phyloP scores from a whole-genome alignment of 192 early-diverging fungal genomes.

The Coemansia sp. region DNA sequence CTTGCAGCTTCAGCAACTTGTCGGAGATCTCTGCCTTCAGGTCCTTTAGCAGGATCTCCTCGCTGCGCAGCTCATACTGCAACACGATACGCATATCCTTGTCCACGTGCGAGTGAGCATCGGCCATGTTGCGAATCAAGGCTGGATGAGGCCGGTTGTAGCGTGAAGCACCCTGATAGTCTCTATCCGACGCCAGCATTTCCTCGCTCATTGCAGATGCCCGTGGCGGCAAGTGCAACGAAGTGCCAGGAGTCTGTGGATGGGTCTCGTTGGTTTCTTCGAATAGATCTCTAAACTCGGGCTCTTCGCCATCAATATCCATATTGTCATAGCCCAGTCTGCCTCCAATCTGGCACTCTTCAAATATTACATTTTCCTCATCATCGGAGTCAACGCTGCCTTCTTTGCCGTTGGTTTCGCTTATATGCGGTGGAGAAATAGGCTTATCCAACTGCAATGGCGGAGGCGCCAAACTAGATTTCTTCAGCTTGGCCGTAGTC shows the following conservation, averaged over 20 bases:
- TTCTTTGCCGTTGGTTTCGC: conserved; percentile 4
- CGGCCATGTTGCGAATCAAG: conserved; percentile 14
- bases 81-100: conserved; percentile 48
- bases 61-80: conserved; percentile 45
- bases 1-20: conserved; percentile 42
- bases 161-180: background rate
- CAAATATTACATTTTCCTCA: background rate
- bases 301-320: conserved; percentile 42
- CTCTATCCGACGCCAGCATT: background rate
- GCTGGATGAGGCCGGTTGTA: conserved; percentile 21
- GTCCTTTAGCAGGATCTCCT: conserved; percentile 44
- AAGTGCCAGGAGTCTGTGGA: conserved; percentile 21
- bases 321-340: conserved; percentile 16
- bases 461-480: conserved; percentile 44
- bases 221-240: conserved; percentile 21
- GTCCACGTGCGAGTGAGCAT: conserved; percentile 7
- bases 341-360: conserved; percentile 6
- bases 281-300: conserved; percentile 47
- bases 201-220: conserved; percentile 10
- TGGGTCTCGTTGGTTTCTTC: conserved; percentile 25
- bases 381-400: background rate
- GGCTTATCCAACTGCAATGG: conserved; percentile 26
- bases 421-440: background rate
- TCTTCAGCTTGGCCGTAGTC: conserved; percentile 37
- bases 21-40: conserved; percentile 41